A percentile compares a stretch with the other conserved stretches of the same genome.
Conservation (phyloP, 495 filamentous ascomycete genomes). For the Apodospora peruviana region DNA sequence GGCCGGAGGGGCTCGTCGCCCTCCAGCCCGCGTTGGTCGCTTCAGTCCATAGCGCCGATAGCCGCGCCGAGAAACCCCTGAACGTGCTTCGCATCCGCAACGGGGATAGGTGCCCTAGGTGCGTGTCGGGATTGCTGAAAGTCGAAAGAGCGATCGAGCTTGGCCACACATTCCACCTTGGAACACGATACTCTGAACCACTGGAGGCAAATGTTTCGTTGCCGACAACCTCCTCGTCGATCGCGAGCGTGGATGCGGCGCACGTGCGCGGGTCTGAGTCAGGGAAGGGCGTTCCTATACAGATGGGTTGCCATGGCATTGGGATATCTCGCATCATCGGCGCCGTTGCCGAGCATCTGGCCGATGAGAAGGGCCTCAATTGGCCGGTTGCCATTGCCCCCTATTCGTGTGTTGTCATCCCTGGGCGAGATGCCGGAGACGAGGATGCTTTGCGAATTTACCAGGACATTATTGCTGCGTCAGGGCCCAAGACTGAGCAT, state of each 20-base stretch:
- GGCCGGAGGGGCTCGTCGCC: slow-evolving; percentile 12
- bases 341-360: slow-evolving; percentile 70
- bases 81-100: slow-evolving; percentile 59
- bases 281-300: slow-evolving; percentile 45
- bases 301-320: slow-evolving; percentile 97
- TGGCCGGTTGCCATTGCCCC: slow-evolving; percentile 88
- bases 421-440: slow-evolving; percentile 43
- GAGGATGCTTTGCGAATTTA: slow-evolving; percentile 52
- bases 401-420: slow-evolving; percentile 70
- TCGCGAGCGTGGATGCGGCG: slow-evolving; percentile 11
- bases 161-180: slow-evolving; percentile 92
- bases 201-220: slow-evolving; percentile 56
- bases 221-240: slow-evolving; percentile 9
- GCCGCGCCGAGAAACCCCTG: slow-evolving; percentile 22
- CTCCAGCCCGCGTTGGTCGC: slow-evolving; percentile 1
- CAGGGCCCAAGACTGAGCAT: neutral
- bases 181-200: slow-evolving; percentile 77
- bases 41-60: slow-evolving; percentile 7
- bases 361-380: slow-evolving; percentile 70
- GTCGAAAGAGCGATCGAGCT: slow-evolving; percentile 76
- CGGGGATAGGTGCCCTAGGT: slow-evolving; percentile 70
- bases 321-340: slow-evolving; percentile 88
- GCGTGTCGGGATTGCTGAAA: slow-evolving; percentile 55
- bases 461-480: slow-evolving; percentile 29
- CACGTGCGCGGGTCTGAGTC: slow-evolving; percentile 7